Evolutionary conservation across 2,329 filamentous ascomycete species (phyloP), one percentile per base, ranked within the genome.

Genomic region (Pseudovirgaria hyperparasitica): DNA sequence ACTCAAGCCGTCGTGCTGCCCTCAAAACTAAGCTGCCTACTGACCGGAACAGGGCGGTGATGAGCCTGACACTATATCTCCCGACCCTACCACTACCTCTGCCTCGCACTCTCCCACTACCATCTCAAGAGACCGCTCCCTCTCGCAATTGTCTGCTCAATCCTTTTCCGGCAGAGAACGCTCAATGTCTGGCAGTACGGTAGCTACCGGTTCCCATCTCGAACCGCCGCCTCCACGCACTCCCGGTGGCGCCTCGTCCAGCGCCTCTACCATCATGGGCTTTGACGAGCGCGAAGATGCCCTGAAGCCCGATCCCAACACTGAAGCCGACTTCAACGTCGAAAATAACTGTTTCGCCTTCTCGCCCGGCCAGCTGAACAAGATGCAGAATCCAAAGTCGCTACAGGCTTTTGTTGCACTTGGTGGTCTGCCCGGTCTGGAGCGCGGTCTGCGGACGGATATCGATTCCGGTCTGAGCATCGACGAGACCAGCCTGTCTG

Each of bases 371-470:
- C 66, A 71, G 30, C 49, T 72, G 3, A 63, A 64, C 42, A 67
- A 64, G 31, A 57, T 72, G 17, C 41, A 68, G 16, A 63, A 60
- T n/a, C 57, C 62, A 14, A 63, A 65, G 28, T 65, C 52, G 11
- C 47, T 67, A 5, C 31, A 55, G 6, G 65, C 61, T 8, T 62
- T 67, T 19, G 54, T 58, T 25, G 62, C 60, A 10, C 55, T 72
- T 33, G 67, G 67, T n/a, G 67, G 67, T 10, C 41, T 71, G 9
- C 39, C 48, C 6, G 68, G 67, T n/a, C 54, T 72, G 11, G 63
- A 62, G 11, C 51, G 49, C 5, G 67, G 67, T 9, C 49, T 72
- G 6, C 55, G 63, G 19, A 63, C 66, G 24, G 56, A 70, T 33
- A 31, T 59, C 3, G 41, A 53, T 5, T 41, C 60, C 2, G 67